Percentiles rank a stretch among this genome's conserved stretches.
These are phyloP conservation scores for Termitomyces titanicus DNA, from an alignment of 768 basidiomycete genomes.

Conservation along the genomic window DNA sequence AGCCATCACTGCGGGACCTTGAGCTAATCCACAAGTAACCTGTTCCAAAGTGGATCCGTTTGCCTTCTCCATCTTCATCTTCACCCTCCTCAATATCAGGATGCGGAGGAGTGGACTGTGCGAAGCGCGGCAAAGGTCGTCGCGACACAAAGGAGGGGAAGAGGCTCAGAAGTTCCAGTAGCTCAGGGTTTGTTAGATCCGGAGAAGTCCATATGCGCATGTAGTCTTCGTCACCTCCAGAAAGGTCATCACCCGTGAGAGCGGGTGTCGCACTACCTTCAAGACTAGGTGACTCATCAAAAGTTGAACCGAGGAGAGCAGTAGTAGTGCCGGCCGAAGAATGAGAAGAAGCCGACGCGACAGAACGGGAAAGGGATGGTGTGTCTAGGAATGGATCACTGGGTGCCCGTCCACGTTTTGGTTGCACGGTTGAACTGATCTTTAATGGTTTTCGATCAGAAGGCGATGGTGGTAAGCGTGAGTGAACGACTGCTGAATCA, in stretches of 20 bases:
- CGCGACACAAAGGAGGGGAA: slow-evolving; percentile 79
- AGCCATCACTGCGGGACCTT: slow-evolving; percentile 56
- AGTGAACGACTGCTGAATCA: slow-evolving; percentile 39
- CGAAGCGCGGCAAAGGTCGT: slow-evolving; percentile 71
- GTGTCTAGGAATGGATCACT: slow-evolving; percentile 82
- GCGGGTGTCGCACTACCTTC: slow-evolving; percentile 32
- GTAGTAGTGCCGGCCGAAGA: slow-evolving; percentile 31
- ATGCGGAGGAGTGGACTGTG: slow-evolving; percentile 33
- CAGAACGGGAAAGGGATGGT: slow-evolving; percentile 52
- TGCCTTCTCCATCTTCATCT: slow-evolving; percentile 48
- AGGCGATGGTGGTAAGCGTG: slow-evolving; percentile 53
- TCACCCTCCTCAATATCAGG: slow-evolving; percentile 71
- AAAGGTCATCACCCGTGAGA: slow-evolving; percentile 26
- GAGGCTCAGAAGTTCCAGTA: slow-evolving; percentile 58
- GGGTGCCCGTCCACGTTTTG: slow-evolving; percentile 68
- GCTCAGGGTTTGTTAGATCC: slow-evolving; percentile 74
- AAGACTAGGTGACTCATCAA: slow-evolving; percentile 36
- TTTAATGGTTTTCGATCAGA: slow-evolving; percentile 37
- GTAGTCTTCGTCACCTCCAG: slow-evolving; percentile 40
- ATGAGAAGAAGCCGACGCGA: slow-evolving; percentile 52
- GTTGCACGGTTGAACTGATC: slow-evolving; percentile 39
- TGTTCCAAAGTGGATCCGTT: slow-evolving; percentile 72
- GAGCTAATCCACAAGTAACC: slow-evolving; percentile 78
- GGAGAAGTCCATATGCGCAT: slow-evolving; percentile 82
- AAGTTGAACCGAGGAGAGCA: slow-evolving; percentile 24